Percentiles rank a stretch among this genome's conserved stretches.
Conservation (phyloP, 495 filamentous ascomycete genomes). For the Rhizodiscina lignyota region DNA sequence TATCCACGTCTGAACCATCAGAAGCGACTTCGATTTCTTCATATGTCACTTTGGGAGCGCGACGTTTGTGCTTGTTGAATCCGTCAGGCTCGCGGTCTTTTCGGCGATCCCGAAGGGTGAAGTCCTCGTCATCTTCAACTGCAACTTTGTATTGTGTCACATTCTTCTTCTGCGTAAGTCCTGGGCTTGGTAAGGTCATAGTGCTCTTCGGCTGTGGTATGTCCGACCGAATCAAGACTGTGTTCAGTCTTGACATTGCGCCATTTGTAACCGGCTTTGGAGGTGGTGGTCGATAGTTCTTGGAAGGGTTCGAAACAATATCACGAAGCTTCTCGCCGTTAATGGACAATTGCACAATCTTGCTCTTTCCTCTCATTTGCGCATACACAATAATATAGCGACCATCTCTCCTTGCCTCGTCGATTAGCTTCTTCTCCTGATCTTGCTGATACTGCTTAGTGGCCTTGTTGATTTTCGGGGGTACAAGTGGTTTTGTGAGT, state of each 20-base stretch:
- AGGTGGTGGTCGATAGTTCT: neutral
- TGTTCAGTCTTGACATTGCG: neutral
- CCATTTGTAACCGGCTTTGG: neutral
- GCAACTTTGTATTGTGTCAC: neutral
- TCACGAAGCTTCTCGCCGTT: neutral
- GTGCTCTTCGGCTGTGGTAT: neutral
- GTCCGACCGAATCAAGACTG: neutral
- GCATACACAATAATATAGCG: neutral
- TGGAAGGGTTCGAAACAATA: neutral
- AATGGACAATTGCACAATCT: neutral
- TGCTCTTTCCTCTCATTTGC: neutral
- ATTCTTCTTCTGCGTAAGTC: neutral
- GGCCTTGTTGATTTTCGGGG: neutral
- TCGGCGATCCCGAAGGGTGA: neutral
- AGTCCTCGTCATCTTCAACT: constrained; percentile 1
- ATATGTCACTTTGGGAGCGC: neutral
- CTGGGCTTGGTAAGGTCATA: neutral
- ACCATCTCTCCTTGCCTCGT: neutral
- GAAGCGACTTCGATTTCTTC: neutral
- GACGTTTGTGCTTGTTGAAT: neutral
- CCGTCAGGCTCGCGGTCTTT: neutral
- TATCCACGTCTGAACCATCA: neutral
- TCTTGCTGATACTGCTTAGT: constrained; percentile 2
- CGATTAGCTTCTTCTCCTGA: constrained; percentile 1
- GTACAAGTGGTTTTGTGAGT: neutral